Conservation (phyloP, 306 rosid species). For the Cicer pinnatifidum region DNA sequence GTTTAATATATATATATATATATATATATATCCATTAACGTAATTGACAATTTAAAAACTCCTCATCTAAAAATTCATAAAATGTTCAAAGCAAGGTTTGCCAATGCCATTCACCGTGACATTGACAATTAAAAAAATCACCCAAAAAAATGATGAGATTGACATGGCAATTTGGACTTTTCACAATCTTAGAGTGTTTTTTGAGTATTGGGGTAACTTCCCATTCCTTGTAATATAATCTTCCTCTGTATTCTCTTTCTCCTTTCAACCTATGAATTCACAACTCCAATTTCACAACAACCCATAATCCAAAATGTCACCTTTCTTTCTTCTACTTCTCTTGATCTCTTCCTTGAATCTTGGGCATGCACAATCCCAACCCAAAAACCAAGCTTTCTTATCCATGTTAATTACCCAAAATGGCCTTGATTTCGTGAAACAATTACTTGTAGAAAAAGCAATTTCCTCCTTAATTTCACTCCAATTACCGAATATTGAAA, state of each 20-base stretch:
- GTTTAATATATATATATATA: too few relatives aligned
- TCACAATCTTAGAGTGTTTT: not conserved
- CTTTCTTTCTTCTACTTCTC: constrained; percentile 54
- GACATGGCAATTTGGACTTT: not conserved
- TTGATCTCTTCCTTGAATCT: constrained; percentile 46
- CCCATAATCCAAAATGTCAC: constrained; percentile 55
- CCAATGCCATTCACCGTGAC: too few relatives aligned
- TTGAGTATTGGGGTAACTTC: not conserved
- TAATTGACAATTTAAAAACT: too few relatives aligned
- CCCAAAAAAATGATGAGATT: too few relatives aligned
- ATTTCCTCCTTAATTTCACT: constrained; percentile 74
- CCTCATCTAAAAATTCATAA: too few relatives aligned
- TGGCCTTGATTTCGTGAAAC: constrained; percentile 79
- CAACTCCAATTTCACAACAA: constrained; percentile 28
- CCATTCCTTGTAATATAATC: not conserved
- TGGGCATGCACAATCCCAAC: constrained; percentile 51
- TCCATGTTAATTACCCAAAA: constrained; percentile 67
- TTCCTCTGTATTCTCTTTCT: not conserved
- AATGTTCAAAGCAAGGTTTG: too few relatives aligned
- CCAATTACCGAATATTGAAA: constrained; percentile 62
- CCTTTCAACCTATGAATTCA: not conserved
- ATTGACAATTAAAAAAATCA: too few relatives aligned
- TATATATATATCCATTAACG: too few relatives aligned
- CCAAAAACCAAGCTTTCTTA: constrained; percentile 58
- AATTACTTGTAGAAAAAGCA: constrained; percentile 62